Conservation (phyloP, 176 grass and related monocot genomes). For the Melocanna baccifera region DNA sequence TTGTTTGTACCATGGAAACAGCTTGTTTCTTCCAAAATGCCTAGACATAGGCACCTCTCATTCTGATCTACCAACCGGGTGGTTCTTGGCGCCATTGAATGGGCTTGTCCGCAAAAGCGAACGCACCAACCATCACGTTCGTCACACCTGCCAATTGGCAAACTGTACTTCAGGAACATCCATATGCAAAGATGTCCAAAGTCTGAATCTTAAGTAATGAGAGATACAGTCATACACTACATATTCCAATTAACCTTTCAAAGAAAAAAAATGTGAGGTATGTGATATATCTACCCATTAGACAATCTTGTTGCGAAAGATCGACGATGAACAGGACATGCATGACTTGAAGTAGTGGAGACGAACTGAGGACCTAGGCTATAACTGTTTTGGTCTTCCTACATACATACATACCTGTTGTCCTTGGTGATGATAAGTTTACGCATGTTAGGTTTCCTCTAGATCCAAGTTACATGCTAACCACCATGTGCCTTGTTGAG, state of each 20-base stretch:
- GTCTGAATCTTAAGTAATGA: not conserved
- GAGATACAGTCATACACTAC: not conserved
- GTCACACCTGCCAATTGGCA: conserved; percentile 27
- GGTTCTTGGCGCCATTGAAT: conserved; percentile 40
- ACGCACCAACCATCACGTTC: conserved; percentile 9
- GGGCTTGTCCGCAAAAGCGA: conserved; percentile 41
- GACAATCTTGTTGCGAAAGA: not conserved
- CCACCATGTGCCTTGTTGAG: conserved; percentile 29
- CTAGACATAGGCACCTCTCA: conserved; percentile 13
- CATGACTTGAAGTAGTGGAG: not conserved
- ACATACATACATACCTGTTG: not conserved
- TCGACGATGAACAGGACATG: not conserved
- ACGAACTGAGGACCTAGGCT: not conserved
- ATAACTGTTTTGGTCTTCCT: conserved; percentile 7
- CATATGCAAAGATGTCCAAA: conserved; percentile 18
- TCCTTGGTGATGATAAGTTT: conserved; percentile 29
- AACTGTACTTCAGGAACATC: conserved; percentile 22
- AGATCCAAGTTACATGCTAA: conserved; percentile 21
- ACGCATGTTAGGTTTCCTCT: conserved; percentile 6
- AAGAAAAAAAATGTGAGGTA: not conserved
- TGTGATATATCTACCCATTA: not conserved
- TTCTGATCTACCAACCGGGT: conserved; percentile 4
- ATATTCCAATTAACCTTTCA: not conserved
- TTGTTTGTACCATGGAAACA: conserved; percentile 31
- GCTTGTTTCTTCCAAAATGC: conserved; percentile 27